These are phyloP conservation scores for Bruguiera gymnorhiza DNA, from an alignment of 345 rosid species.

Conservation along the genomic window DNA sequence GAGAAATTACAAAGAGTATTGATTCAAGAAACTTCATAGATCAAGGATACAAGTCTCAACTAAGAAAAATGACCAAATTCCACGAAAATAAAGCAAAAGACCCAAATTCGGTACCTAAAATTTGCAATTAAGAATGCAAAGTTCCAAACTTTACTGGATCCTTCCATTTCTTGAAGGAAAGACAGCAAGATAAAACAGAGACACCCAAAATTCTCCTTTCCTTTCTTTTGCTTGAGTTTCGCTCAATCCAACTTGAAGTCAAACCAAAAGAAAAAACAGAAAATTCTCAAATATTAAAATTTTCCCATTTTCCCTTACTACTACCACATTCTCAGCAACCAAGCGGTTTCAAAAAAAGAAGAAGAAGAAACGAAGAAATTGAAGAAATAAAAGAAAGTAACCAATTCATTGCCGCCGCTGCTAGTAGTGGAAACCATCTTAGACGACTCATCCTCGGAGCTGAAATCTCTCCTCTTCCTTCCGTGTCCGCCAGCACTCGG, in stretches of 20 bases:
- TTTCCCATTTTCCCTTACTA: not conserved
- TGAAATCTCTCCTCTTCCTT: constrained; percentile 66
- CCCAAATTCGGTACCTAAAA: too few species aligned
- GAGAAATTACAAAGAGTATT: not conserved
- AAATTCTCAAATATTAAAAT: not conserved
- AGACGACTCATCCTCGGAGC: constrained; percentile 69
- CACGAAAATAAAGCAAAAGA: not conserved
- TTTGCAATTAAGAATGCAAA: not conserved
- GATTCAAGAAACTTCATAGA: constrained; percentile 2
- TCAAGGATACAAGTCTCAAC: not conserved
- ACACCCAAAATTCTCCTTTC: too few species aligned
- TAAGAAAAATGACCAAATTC: not conserved
- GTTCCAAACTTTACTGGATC: not conserved
- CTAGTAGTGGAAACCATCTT: constrained; percentile 71
- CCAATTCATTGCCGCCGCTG: constrained; percentile 76
- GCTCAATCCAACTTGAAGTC: not conserved
- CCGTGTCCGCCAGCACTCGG: constrained; percentile 50
- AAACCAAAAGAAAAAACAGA: not conserved
- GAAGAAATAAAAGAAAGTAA: constrained; percentile 22
- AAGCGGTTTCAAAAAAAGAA: not conserved
- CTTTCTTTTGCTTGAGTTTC: too few species aligned
- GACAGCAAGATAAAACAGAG: not conserved
- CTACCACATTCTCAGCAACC: not conserved
- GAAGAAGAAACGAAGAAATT: constrained; percentile 4
- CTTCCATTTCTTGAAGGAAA: not conserved